Evolutionary conservation across 228 moss, liverwort and hornwort genomes (phyloP).

Genomic region (Sphagnum fallax): DNA sequence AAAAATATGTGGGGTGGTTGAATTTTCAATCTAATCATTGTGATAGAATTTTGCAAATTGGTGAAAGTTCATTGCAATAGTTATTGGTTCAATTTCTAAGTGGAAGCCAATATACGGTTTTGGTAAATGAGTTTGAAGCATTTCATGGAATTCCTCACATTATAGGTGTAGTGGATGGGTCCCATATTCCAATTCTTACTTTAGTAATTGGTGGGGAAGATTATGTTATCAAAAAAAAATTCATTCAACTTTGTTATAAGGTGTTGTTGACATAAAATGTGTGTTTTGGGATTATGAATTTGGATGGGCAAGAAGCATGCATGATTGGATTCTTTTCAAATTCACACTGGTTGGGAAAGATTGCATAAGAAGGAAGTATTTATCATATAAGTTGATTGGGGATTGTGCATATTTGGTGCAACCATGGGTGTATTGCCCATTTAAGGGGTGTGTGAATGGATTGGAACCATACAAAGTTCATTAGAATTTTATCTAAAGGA

Average conservation of each 20-base stretch:
- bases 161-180: background rate
- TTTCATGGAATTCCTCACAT: background rate
- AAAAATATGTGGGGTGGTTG: background rate
- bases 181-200: background rate
- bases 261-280: background rate
- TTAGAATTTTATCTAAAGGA: background rate
- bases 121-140: background rate
- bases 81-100: background rate
- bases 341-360: background rate
- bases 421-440: background rate
- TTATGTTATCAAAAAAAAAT: background rate
- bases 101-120: background rate
- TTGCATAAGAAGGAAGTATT: background rate
- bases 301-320: background rate
- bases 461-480: background rate
- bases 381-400: background rate
- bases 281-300: conserved; percentile 1
- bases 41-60: background rate
- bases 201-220: background rate
- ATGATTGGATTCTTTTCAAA: background rate
- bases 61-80: background rate
- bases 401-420: background rate
- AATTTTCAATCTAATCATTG: background rate
- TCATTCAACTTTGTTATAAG: background rate
- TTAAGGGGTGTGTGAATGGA: background rate